A percentile compares a stretch with the other conserved stretches of the same genome.
Conservation (phyloP, 2,329 filamentous ascomycete genomes). For the Tympanopsis confertula region DNA sequence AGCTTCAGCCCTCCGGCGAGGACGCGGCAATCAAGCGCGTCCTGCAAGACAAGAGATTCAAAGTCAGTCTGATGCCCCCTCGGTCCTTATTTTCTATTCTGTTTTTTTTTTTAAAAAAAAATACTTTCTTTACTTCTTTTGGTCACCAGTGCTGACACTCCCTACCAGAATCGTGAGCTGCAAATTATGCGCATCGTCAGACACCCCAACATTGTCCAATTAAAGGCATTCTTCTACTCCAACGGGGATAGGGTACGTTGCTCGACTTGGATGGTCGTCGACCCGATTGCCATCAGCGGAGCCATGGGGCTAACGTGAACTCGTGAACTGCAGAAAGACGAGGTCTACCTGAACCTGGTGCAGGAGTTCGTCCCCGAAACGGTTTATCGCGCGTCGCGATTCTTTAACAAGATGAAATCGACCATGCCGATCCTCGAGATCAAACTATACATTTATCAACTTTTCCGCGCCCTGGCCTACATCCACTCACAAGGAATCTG, state of each 20-base stretch:
- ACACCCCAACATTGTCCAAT: conserved; percentile 95
- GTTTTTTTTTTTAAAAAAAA: not conserved
- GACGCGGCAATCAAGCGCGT: conserved; percentile 99
- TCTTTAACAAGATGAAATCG: conserved; percentile 99
- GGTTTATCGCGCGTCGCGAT: conserved; percentile 91
- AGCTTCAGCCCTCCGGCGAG: conserved; percentile 92
- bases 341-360: conserved; percentile 96
- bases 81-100: conserved; percentile 3
- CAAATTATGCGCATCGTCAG: conserved; percentile 99
- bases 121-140: conserved; percentile 2
- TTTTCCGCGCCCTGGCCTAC: conserved; percentile 95
- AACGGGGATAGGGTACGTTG: conserved; percentile 84
- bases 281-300: conserved; percentile 7
- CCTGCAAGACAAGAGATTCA: conserved; percentile 98
- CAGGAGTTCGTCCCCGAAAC: conserved; percentile 98
- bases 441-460: conserved; percentile 98
- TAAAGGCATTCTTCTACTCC: conserved; percentile 99
- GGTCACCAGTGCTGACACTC: not conserved
- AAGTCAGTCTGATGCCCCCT: conserved; percentile 44
- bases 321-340: conserved; percentile 62
- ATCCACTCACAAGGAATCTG: conserved; percentile 99
- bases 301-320: conserved; percentile 2
- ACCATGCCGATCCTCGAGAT: conserved; percentile 98
- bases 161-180: conserved; percentile 78
- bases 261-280: conserved; percentile 14